Evolutionary conservation across 176 grass and related monocot species (phyloP), one percentile per base, ranked within the genome.

Genomic region (Musa schizocarpa): DNA sequence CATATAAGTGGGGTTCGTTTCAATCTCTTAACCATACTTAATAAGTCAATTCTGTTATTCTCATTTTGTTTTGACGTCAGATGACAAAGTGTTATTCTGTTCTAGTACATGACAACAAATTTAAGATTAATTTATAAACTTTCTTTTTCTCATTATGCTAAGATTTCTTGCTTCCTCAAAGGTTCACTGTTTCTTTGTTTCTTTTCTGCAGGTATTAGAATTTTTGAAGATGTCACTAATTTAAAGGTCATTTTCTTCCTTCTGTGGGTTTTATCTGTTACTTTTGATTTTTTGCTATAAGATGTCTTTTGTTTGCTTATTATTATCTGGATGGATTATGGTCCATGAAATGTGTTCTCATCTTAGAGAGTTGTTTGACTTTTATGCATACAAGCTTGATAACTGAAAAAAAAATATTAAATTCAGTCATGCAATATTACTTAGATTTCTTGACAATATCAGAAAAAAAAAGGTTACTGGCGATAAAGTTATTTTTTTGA

Each of bases 161-260:
- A 20, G 2, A 29, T 7, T 56, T 55, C 2, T 25, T 74, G 22
- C 50, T 55, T 52, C 17, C 11, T 26, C 17, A 14, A 64, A 11
- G 5, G 8, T 76, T 63, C 64, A 49, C 21, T n/a, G 21, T 59
- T 75, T 77, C 27, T 0, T 64, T 14, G 24, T 80, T 80, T 54
- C 22, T 76, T 64, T 76, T 70, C 79, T 90, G 65, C 77, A 97
- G 94, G 94, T 65, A 83, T 91, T 83, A 97, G 94, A 83, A 87
- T 97, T 76, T 89, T 97, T 85, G 90, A 89, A 78, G 90, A 97
- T 87, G 85, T 88, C 63, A 56, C 84, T 65, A 83, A 91, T 75
- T 76, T 84, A 80, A 93, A 97, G 94, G 94, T 93, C 61, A 71
- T 79, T 78, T 50, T 16, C 80, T 88, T 13, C 77, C 77, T 87